A percentile compares a stretch with the other conserved stretches of the same genome.
Conservation (phyloP, 176 grass and related monocot species). For the Rhynchospora tenuis region DNA sequence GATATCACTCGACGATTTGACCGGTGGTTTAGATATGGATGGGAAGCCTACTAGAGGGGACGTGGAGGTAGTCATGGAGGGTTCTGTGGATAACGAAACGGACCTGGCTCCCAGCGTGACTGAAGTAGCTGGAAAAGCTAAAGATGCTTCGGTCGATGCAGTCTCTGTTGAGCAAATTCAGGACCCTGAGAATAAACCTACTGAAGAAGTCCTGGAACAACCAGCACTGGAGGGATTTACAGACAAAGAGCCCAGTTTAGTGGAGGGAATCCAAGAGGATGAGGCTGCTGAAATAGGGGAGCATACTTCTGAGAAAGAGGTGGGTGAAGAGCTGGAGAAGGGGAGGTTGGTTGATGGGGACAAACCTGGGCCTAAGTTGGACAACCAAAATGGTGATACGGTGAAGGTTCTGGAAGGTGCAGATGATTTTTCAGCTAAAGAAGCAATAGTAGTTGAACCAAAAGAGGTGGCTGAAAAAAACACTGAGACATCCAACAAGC, state of each 20-base stretch:
- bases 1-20: conserved; percentile 21
- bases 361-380: neutral
- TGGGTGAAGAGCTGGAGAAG: neutral
- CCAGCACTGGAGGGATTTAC: neutral
- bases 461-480: neutral
- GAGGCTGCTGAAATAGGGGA: neutral
- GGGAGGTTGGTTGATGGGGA: neutral
- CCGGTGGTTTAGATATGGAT: conserved; percentile 24
- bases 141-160: conserved; percentile 8
- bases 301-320: neutral
- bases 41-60: conserved; percentile 12
- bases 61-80: neutral
- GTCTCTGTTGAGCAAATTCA: neutral
- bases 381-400: no score
- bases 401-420: no score
- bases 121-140: conserved; percentile 6
- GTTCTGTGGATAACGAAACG: conserved; percentile 3
- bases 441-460: no score
- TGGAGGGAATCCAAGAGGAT: conserved; percentile 3
- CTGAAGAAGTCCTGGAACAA: neutral
- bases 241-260: neutral
- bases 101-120: neutral
- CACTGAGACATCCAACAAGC: neutral
- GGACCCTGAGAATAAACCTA: neutral
- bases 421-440: no score